phyloP scores from a whole-genome alignment of 2,329 filamentous ascomycete species.

The Chaetomiaceae sp. region DNA sequence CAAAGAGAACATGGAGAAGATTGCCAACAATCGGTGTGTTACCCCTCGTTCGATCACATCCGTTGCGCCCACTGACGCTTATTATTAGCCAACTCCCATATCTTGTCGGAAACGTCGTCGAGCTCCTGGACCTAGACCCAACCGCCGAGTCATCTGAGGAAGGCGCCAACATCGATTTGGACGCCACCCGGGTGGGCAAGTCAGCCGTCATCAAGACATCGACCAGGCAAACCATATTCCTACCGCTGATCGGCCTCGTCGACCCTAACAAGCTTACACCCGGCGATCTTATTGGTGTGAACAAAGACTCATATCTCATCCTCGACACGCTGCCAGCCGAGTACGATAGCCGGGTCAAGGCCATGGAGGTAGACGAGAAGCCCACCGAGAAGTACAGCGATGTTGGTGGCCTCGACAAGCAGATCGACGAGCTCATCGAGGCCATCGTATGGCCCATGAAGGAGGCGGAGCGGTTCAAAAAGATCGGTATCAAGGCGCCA shows the following conservation, averaged over 20 bases:
- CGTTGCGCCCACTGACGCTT: neutral
- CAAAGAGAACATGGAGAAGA: slow-evolving; percentile 98
- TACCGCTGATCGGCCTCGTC: slow-evolving; percentile 93
- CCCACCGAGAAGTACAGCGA: slow-evolving; percentile 98
- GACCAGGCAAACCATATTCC: slow-evolving; percentile 95
- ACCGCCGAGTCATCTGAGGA: slow-evolving; percentile 94
- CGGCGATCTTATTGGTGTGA: slow-evolving; percentile 93
- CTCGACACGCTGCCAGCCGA: slow-evolving; percentile 95
- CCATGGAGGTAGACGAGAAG: slow-evolving; percentile 99
- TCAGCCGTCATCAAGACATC: slow-evolving; percentile 99
- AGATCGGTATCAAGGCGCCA: slow-evolving; percentile 98
- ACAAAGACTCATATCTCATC: slow-evolving; percentile 98
- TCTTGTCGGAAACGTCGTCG: slow-evolving; percentile 96
- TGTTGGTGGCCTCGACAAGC: slow-evolving; percentile 95
- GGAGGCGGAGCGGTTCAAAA: slow-evolving; percentile 98
- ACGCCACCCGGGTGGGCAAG: slow-evolving; percentile 94
- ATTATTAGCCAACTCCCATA: slow-evolving; percentile 85
- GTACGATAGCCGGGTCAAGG: slow-evolving; percentile 98
- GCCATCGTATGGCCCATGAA: slow-evolving; percentile 99
- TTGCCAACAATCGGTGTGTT: slow-evolving; percentile 90
- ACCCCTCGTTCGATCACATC: neutral
- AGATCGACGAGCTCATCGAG: slow-evolving; percentile 98
- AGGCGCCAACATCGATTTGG: slow-evolving; percentile 96
- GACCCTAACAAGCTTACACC: slow-evolving; percentile 94
- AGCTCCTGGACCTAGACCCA: slow-evolving; percentile 93